Evolutionary conservation across 2,329 filamentous ascomycete genomes (phyloP), one percentile per base, ranked within the genome.

Genomic region (Grosmannia serpens): DNA sequence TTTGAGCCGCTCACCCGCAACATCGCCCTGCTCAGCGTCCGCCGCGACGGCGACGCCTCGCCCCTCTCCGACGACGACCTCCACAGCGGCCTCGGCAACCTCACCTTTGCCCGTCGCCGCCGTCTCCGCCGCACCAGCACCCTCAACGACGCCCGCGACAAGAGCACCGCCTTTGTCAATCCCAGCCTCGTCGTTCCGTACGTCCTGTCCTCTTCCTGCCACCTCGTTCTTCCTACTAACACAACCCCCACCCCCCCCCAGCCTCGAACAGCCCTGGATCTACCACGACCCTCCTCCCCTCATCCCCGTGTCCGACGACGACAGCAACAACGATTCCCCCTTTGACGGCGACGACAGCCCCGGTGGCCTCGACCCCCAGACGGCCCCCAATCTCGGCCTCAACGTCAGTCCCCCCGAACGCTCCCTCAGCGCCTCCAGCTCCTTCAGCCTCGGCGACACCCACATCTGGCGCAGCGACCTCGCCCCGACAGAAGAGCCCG

Each of bases 1-100:
- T 99, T 94, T 66, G 88, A 90, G 66, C 92, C 94, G 0, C 74
- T 99, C 60, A 96, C 91, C 71, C 87, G 85, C 65, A 96, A 94
- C 69, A 97, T 99, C 69, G 91, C 95, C 31, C 75, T 99, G 51
- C 82, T 89, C 62, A 95, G 90, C 66, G 89, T 99, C 60, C 82
- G 86, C 63, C 77, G 83, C 29, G 79, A 82, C 3, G 77, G 83
- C 59, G 75, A 78, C n/a, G 75, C 77, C 46, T 72, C 77, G 8
- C 73, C 71, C 9, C 70, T 71, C 22, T 71, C 71, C 41, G 73
- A 74, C 55, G 68, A 76, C 33, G 68, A 73, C 31, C 64, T 69
- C 22, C 65, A 67, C 46, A 61, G 71, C 35, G 69, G 69, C 20
- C 68, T 73, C 54, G 70, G 74, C 52, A 70, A 73, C 20, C 61